Evolutionary conservation across 2,329 filamentous ascomycete genomes (phyloP), one percentile per base, ranked within the genome.

Genomic region (Stachybotrys chlorohalonatus): DNA sequence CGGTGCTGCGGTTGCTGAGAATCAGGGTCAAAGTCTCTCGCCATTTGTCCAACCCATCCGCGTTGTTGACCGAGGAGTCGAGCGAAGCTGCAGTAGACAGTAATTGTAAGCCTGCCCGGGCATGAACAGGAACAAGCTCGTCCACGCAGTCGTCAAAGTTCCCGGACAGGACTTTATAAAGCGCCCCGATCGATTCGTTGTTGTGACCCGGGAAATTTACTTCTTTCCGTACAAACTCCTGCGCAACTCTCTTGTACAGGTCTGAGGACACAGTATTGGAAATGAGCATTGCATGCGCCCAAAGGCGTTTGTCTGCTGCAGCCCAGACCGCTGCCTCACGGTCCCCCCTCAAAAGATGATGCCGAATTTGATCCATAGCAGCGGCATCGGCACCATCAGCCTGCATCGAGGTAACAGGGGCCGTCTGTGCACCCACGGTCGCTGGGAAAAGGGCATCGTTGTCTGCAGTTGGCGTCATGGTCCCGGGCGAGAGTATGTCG

Each of bases 111-210:
- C 94, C 94, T 56, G 93, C 92, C 47, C 95, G 84, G 16, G 94
- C 94, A 60, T 95, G 95, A 3, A 87, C 86, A 6, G 94, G 92
- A 1, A 99, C 94, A 54, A 99, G 84, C 69, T 97, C 92, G 68
- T 99, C 94, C 15, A 97, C 86, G 60, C 91, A 95, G 62, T 99
- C 94, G 60, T 96, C 92, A 55, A 87, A 84, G 66, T 96, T 99
- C 0, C 94, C 93, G 30, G 92, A 94, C 57, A 99, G 86, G 1
- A 97, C 85, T 66, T 95, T 90, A 69, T 99, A 99, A 4, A 99
- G 74, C 0, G 93, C 90, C 32, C 93, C 92, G 49, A 99, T 77
- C 2, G 93, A 89, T 69, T 96, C 89, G 53, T 91, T 91, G 62
- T 87, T 89, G 53, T 86, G 84, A 2, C 89, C 85, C 4, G 86